These are phyloP conservation scores for Aspergillus bridgeri DNA, from an alignment of 495 filamentous ascomycete species.

Conservation along the genomic window DNA sequence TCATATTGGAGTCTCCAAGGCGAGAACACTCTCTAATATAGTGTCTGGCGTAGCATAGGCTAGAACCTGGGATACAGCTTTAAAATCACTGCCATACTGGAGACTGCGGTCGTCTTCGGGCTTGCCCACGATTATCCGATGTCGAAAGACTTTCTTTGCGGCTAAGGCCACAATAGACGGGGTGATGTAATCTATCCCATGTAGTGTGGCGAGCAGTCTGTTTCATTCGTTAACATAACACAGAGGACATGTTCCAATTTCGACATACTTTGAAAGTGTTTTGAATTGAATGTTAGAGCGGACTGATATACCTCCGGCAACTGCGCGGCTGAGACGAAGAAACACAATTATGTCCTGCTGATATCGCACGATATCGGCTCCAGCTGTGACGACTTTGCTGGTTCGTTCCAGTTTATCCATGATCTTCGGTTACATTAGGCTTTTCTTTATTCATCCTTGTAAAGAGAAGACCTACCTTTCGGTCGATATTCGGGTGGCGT, in stretches of 20 bases:
- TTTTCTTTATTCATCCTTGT: background rate
- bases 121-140: constrained; percentile 67
- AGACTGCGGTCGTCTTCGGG: constrained; percentile 78
- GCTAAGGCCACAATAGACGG: constrained; percentile 82
- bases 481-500: constrained; percentile 18
- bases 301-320: constrained; percentile 72
- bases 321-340: constrained; percentile 79
- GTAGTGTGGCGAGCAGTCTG: constrained; percentile 69
- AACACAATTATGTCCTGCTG: constrained; percentile 82
- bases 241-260: background rate
- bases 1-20: constrained; percentile 67
- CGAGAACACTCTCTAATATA: constrained; percentile 80
- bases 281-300: constrained; percentile 74
- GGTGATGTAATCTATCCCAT: constrained; percentile 76
- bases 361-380: constrained; percentile 71
- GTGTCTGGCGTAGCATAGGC: constrained; percentile 67
- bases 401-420: constrained; percentile 39
- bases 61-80: constrained; percentile 61
- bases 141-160: constrained; percentile 82
- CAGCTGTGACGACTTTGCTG: constrained; percentile 42
- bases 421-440: constrained; percentile 11
- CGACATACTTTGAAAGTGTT: constrained; percentile 55
- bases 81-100: constrained; percentile 84
- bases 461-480: constrained; percentile 18
- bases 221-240: background rate